Base-by-base conservation (phyloP, 2,329 filamentous ascomycete genomes). In the Eutypella sp. region DNA sequence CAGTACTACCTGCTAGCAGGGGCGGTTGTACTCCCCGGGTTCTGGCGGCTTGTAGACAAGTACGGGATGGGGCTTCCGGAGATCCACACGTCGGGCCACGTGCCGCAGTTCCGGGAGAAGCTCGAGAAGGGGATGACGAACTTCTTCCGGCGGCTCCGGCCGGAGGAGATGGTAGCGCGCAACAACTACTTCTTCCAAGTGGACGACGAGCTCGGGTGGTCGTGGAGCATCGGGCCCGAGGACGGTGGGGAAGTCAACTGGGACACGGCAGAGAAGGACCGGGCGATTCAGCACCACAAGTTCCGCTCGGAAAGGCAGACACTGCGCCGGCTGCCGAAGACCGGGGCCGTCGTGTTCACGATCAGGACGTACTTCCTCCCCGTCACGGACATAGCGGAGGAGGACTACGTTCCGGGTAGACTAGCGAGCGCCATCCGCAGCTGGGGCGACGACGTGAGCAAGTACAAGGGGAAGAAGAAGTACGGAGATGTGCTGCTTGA, bases 131-230 rank as follows among this genome's bases (percentile, higher is more conserved):
- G 64, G 23, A 66, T 65, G 59, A 55, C 56, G 49, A 67, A 63
- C 61, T 90, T 95, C 70, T 93, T 95, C 69, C 73, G 79, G 0
- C 71, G 89, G 0, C 64, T 93, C 0, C 75, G 78, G 58, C 84
- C 85, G 1, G 82, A 89, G 36, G 79, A 81, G 38, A 76, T 75
- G n/a, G 72, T 74, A 48, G 65, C 61, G 43, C 74, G 88, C 47
- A 89, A 91, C 62, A 92, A 93, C 62, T 95, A 93, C 67, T 95
- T 95, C 69, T 78, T 95, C 51, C 89, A 95, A 67, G 87, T 93
- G 1, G 89, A 95, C 59, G 87, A 90, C 46, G 67, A 76, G 5
- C 71, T 95, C 1, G 72, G 85, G 1, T 95, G 89, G 89, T 87
- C 83, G 48, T 69, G 74, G 57, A 87, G 81, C 56, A 91, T 95